phyloP scores from a whole-genome alignment of 2,329 filamentous ascomycete genomes.

The Talaromyces amestolkiae region DNA sequence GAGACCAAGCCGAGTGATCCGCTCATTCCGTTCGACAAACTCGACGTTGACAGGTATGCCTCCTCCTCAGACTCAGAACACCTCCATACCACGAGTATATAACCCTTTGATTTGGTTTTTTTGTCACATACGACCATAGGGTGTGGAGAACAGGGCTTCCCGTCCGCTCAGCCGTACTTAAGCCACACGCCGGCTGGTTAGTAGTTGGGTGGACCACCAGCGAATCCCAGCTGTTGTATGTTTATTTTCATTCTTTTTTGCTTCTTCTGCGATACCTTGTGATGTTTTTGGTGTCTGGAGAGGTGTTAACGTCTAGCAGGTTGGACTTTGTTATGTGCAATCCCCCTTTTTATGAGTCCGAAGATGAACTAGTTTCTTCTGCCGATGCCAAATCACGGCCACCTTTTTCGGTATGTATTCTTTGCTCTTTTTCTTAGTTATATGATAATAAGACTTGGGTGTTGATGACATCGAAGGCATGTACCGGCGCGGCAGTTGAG shows the following conservation, averaged over 20 bases:
- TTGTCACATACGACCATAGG: constrained; percentile 20
- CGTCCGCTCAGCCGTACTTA: constrained; percentile 26
- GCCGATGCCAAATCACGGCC: constrained; percentile 64
- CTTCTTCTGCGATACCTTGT: not conserved
- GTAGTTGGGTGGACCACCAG: constrained; percentile 51
- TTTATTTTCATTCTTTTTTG: constrained; percentile 27
- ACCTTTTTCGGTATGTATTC: constrained; percentile 64
- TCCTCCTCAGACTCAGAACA: no score
- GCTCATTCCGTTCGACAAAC: constrained; percentile 61
- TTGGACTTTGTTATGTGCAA: constrained; percentile 90
- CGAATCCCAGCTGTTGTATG: constrained; percentile 49
- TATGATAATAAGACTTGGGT: no score
- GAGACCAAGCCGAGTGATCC: constrained; percentile 51
- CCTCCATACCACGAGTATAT: not conserved
- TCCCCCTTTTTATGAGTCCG: constrained; percentile 85
- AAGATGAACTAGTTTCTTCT: constrained; percentile 64
- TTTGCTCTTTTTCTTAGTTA: no score
- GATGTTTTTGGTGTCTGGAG: not conserved
- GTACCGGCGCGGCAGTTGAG: constrained; percentile 74
- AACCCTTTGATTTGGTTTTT: not conserved
- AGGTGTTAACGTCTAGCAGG: constrained; percentile 3
- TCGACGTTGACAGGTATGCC: constrained; percentile 27
- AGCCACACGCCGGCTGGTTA: constrained; percentile 43
- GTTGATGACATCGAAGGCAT: constrained; percentile 36
- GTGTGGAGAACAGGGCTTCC: constrained; percentile 26